These are phyloP conservation scores for Malassezia restricta DNA, from an alignment of 1,284 basidiomycete species.

Conservation along the genomic window DNA sequence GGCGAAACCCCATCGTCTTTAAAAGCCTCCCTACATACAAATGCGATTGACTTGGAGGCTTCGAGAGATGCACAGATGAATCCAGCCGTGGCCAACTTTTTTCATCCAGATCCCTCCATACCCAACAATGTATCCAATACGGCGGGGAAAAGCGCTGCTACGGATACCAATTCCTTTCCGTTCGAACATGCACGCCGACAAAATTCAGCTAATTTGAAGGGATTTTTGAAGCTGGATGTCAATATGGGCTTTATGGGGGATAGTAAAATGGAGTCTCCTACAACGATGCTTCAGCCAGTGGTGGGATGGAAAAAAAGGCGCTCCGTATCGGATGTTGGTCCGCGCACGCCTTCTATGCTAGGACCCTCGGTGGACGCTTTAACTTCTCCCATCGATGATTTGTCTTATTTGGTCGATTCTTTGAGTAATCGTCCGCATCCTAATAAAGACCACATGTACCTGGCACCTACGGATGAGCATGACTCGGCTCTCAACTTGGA, in stretches of 20 bases:
- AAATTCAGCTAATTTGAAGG: neutral
- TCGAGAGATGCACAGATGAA: too few species aligned
- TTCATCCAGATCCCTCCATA: too few species aligned
- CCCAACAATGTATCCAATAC: too few species aligned
- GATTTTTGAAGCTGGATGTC: conserved; percentile 14
- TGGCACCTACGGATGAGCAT: neutral
- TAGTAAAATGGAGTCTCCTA: conserved; percentile 8
- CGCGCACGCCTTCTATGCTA: conserved; percentile 12
- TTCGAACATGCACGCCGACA: neutral
- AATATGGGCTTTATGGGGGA: conserved; percentile 13
- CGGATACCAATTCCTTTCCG: too few species aligned
- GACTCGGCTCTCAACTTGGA: conserved; percentile 9
- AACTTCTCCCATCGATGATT: conserved; percentile 11
- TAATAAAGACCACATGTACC: neutral
- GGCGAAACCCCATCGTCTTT: neutral
- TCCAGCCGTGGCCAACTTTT: too few species aligned
- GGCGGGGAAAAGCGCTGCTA: too few species aligned
- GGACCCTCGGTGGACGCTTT: conserved; percentile 2
- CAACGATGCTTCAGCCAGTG: conserved; percentile 9
- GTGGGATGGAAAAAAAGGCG: conserved; percentile 13
- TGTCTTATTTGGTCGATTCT: conserved; percentile 8
- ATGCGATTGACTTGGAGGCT: too few species aligned
- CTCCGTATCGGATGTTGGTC: conserved; percentile 14
- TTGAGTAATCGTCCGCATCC: neutral
- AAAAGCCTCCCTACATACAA: too few species aligned